Conservation (phyloP, 2,329 filamentous ascomycete species). For the Penicillium hordei region DNA sequence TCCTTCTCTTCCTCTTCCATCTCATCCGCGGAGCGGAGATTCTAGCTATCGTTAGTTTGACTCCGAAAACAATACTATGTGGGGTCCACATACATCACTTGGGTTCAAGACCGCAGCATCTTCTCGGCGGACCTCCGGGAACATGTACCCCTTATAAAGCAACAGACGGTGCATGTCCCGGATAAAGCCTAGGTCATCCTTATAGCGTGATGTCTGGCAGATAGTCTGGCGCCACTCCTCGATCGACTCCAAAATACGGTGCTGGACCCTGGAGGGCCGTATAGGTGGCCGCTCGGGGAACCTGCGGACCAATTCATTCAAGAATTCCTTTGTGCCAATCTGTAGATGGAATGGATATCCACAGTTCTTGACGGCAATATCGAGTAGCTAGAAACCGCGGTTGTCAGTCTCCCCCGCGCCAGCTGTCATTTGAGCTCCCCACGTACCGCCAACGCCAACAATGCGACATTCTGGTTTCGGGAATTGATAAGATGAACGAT, state of each 20-base stretch:
- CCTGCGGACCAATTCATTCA: constrained; percentile 94
- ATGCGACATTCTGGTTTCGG: constrained; percentile 90
- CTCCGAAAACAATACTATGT: constrained; percentile 8
- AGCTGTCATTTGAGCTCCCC: constrained; percentile 15
- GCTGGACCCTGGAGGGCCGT: constrained; percentile 81
- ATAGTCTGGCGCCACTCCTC: constrained; percentile 99
- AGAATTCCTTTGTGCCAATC: constrained; percentile 97
- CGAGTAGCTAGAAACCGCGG: constrained; percentile 64
- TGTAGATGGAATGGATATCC: constrained; percentile 98
- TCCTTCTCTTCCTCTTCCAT: constrained; percentile 97
- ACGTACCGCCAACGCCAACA: constrained; percentile 74
- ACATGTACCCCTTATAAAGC: constrained; percentile 95
- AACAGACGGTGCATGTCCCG: constrained; percentile 95
- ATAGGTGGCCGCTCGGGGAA: constrained; percentile 93
- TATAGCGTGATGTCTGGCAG: constrained; percentile 96
- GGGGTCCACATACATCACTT: constrained; percentile 73
- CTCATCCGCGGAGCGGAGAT: constrained; percentile 92
- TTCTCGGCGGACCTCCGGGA: constrained; percentile 86
- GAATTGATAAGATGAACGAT: constrained; percentile 96
- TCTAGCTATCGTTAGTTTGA: constrained; percentile 55
- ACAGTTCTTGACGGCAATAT: constrained; percentile 99
- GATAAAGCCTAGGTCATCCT: constrained; percentile 94
- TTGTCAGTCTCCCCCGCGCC: constrained; percentile 15
- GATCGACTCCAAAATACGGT: constrained; percentile 90
- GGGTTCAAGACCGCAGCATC: constrained; percentile 96